Percentiles rank a stretch among this genome's conserved stretches.
Evolutionary conservation across 352 stramenopile genomes (phyloP).

Genomic region (Phytophthora sojae): DNA sequence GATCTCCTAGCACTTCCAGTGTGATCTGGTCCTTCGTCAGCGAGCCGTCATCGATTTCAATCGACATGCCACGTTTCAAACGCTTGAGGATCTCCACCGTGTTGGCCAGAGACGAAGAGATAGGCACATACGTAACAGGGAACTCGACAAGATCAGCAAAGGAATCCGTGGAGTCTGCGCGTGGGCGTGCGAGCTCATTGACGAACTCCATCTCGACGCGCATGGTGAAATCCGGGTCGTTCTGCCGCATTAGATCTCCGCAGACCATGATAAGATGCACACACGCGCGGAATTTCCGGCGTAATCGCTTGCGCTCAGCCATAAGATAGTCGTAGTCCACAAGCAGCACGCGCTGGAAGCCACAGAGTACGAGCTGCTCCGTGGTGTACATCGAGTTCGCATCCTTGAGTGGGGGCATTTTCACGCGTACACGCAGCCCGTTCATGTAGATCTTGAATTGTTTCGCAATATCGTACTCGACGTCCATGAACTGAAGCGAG

Average conservation of each 20-base stretch:
- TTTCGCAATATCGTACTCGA: constrained; percentile 83
- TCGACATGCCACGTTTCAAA: constrained; percentile 57
- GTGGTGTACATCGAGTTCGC: constrained; percentile 45
- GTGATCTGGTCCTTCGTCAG: constrained; percentile 84
- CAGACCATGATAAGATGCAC: constrained; percentile 65
- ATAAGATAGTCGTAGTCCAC: constrained; percentile 81
- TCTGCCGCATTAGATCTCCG: constrained; percentile 57
- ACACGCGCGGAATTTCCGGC: constrained; percentile 63
- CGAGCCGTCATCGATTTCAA: constrained; percentile 82
- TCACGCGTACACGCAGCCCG: constrained; percentile 64
- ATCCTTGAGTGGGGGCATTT: constrained; percentile 56
- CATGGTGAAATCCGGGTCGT: constrained; percentile 63
- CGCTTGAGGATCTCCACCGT: constrained; percentile 64
- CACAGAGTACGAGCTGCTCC: constrained; percentile 61
- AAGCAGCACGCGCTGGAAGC: constrained; percentile 74
- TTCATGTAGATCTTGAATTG: constrained; percentile 71
- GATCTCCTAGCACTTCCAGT: constrained; percentile 73
- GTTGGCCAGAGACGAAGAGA: constrained; percentile 58
- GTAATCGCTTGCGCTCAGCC: constrained; percentile 69
- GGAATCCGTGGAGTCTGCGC: constrained; percentile 51
- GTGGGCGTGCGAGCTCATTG: constrained; percentile 36
- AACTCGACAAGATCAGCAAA: constrained; percentile 61
- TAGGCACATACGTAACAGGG: constrained; percentile 76
- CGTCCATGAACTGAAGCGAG: constrained; percentile 65
- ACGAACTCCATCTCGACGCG: constrained; percentile 33